phyloP scores from a whole-genome alignment of 192 early-diverging fungal genomes.

The Gonapodya prolifera region DNA sequence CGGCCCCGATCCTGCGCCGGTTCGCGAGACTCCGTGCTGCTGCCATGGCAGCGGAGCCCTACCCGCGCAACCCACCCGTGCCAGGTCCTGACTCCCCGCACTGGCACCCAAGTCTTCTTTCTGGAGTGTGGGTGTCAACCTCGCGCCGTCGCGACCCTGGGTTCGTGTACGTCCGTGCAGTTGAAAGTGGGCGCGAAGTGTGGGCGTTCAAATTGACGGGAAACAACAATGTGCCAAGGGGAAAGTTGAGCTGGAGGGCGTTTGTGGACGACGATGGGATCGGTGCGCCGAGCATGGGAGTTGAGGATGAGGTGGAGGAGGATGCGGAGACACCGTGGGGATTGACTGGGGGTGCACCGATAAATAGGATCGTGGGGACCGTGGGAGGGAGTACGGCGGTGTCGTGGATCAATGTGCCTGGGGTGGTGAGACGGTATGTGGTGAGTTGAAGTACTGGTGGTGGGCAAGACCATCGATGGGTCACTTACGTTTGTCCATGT shows the following conservation, averaged over 20 bases:
- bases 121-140: background rate
- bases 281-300: background rate
- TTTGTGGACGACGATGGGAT: background rate
- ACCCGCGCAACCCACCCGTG: background rate
- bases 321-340: background rate
- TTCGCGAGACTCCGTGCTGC: background rate
- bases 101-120: background rate
- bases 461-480: background rate
- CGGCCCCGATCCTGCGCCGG: background rate
- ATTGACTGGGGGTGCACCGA: background rate
- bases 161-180: background rate
- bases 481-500: background rate
- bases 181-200: background rate
- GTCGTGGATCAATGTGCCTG: background rate
- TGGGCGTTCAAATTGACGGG: background rate
- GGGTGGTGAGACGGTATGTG: background rate
- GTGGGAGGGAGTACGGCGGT: background rate
- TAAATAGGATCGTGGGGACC: background rate
- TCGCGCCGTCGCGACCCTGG: background rate
- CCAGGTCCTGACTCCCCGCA: background rate
- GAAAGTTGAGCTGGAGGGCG: background rate
- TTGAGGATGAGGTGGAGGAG: background rate
- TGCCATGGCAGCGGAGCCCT: background rate
- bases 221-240: background rate
- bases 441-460: background rate